Percentiles rank a stretch among this genome's conserved stretches.
Evolutionary conservation across 2,329 filamentous ascomycete genomes (phyloP).

Genomic region (Dothistroma pini): DNA sequence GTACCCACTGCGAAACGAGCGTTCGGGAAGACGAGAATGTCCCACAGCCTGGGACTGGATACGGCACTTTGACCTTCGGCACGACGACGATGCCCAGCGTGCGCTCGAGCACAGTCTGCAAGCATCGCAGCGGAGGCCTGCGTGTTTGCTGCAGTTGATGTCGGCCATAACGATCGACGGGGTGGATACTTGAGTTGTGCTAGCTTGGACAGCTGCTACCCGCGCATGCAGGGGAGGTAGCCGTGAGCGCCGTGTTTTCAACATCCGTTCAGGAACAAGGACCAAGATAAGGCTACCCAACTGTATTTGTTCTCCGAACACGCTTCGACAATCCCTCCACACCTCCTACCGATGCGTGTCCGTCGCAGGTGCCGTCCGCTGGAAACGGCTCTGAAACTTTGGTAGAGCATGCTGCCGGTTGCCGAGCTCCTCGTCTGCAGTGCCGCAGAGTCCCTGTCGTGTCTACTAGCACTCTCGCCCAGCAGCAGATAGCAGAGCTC

Average conservation of each 20-base stretch:
- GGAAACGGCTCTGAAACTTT: not conserved
- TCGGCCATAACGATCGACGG: slow-evolving; percentile 5
- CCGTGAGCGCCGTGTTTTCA: slow-evolving; percentile 6
- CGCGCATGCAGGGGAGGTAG: slow-evolving; percentile 7
- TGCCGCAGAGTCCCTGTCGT: not conserved
- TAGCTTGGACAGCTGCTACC: not conserved
- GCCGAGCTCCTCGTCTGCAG: not conserved
- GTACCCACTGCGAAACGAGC: slow-evolving; percentile 7
- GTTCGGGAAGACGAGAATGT: slow-evolving; percentile 13
- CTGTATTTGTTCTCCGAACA: not conserved
- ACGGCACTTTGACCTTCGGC: slow-evolving; percentile 12
- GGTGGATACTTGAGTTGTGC: not conserved
- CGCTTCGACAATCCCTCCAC: not conserved
- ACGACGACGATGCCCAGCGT: slow-evolving; percentile 7
- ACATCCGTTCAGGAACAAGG: not conserved
- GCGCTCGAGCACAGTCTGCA: slow-evolving; percentile 8
- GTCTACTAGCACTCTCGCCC: not conserved
- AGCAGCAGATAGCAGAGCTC: not conserved
- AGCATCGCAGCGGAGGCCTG: slow-evolving; percentile 11
- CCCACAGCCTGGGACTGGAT: slow-evolving; percentile 8
- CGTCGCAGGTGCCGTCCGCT: not conserved
- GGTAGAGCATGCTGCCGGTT: not conserved
- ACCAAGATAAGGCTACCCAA: not conserved
- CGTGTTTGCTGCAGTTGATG: slow-evolving; percentile 1
- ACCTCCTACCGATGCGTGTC: not conserved